Conservation (phyloP, 192 early-diverging fungal genomes). For the Linnemannia exigua region DNA sequence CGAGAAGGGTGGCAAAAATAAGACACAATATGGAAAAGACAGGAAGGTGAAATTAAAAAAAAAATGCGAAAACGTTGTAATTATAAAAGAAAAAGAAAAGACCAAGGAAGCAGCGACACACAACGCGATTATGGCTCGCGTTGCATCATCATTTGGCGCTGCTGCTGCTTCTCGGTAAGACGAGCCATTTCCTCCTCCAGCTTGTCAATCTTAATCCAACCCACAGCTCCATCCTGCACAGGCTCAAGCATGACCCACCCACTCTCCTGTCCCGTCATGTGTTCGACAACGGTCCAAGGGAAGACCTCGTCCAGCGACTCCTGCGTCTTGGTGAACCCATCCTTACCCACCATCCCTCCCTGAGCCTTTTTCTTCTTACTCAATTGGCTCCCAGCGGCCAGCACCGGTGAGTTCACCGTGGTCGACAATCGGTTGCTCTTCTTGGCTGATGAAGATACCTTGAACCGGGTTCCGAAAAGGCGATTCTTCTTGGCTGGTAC, state of each 20-base stretch:
- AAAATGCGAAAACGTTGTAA: background rate
- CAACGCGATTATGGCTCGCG: constrained; percentile 18
- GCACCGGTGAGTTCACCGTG: background rate
- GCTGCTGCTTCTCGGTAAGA: constrained; percentile 21
- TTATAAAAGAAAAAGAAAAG: background rate
- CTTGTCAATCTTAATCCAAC: constrained; percentile 55
- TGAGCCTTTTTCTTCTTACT: constrained; percentile 13
- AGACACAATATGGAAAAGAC: background rate
- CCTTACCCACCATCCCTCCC: constrained; percentile 17
- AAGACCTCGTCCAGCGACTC: constrained; percentile 55
- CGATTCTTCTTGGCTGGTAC: constrained; percentile 28
- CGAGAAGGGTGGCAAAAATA: background rate
- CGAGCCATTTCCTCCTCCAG: constrained; percentile 49
- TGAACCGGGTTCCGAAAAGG: constrained; percentile 31
- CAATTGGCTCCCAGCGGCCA: background rate
- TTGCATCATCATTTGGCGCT: constrained; percentile 19
- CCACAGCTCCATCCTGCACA: constrained; percentile 51
- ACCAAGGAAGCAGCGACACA: background rate
- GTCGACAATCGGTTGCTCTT: constrained; percentile 32
- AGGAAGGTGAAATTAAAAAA: background rate
- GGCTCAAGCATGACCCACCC: constrained; percentile 56
- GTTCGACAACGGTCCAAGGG: constrained; percentile 45
- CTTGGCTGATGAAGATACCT: constrained; percentile 5
- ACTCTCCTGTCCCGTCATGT: constrained; percentile 45
- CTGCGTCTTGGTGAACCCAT: constrained; percentile 44